Evolutionary conservation across 2,329 filamentous ascomycete species (phyloP).

Genomic region (Xylariaceae sp.): DNA sequence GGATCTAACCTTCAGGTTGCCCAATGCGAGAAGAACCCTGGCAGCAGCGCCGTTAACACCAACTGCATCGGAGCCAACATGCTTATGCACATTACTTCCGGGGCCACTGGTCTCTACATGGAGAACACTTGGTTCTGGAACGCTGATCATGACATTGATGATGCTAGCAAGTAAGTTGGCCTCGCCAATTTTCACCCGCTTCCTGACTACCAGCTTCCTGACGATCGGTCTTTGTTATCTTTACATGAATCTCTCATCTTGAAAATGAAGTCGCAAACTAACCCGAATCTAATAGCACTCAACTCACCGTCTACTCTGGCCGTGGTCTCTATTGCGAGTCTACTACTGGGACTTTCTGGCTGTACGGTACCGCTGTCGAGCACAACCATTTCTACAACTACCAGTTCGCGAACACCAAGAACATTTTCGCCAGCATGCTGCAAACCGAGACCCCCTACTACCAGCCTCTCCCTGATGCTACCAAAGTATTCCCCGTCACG

Average conservation of each 20-base stretch:
- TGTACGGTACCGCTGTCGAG: slow-evolving; percentile 62
- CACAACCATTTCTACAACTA: slow-evolving; percentile 68
- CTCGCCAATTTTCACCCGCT: background rate
- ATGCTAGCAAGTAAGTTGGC: background rate
- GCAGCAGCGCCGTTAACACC: slow-evolving; percentile 11
- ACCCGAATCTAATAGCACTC: slow-evolving; percentile 29
- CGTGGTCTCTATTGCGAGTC: slow-evolving; percentile 48
- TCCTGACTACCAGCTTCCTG: too few relatives aligned
- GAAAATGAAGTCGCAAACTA: slow-evolving; percentile 1
- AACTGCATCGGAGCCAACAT: slow-evolving; percentile 42
- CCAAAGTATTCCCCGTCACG: slow-evolving; percentile 49
- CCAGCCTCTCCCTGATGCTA: slow-evolving; percentile 60
- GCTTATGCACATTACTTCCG: slow-evolving; percentile 39
- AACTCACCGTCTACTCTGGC: slow-evolving; percentile 47
- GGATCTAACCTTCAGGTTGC: slow-evolving; percentile 65
- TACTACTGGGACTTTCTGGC: slow-evolving; percentile 48
- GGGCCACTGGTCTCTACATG: slow-evolving; percentile 36
- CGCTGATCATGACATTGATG: slow-evolving; percentile 50
- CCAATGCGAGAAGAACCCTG: slow-evolving; percentile 51
- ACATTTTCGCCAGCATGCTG: slow-evolving; percentile 60
- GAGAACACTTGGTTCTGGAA: slow-evolving; percentile 45
- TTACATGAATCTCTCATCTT: background rate
- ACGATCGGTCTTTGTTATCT: too few relatives aligned
- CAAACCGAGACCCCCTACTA: slow-evolving; percentile 72
- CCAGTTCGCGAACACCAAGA: slow-evolving; percentile 55